Evolutionary conservation across 768 basidiomycete genomes (phyloP).

Genomic region (Gloeostereum incarnatum): DNA sequence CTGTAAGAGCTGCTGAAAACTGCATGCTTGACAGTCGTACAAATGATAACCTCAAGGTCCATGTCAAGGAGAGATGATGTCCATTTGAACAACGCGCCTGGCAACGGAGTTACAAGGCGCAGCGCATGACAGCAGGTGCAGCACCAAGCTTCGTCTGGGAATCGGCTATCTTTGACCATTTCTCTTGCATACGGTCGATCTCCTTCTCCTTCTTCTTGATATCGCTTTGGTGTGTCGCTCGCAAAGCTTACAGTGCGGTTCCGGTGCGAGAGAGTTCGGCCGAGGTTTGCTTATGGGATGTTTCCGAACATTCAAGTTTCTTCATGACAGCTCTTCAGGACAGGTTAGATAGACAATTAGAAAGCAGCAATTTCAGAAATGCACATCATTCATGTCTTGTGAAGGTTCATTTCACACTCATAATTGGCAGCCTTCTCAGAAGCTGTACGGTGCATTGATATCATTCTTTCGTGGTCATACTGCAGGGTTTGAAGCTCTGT

Average conservation of each 20-base stretch:
- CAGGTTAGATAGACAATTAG: conserved; percentile 4
- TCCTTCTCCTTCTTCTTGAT: conserved; percentile 80
- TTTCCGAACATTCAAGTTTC: conserved; percentile 48
- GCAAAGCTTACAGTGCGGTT: conserved; percentile 55
- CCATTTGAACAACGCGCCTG: too few species aligned
- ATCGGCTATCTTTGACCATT: conserved; percentile 66
- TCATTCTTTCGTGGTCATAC: conserved; percentile 75
- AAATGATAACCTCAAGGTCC: too few species aligned
- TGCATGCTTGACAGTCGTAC: too few species aligned
- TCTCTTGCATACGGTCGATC: conserved; percentile 62
- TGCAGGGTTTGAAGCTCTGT: conserved; percentile 68
- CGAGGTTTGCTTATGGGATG: conserved; percentile 60
- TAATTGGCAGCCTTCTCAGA: conserved; percentile 58
- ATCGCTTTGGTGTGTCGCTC: conserved; percentile 61
- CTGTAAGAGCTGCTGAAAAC: too few species aligned
- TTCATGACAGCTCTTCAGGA: conserved; percentile 38
- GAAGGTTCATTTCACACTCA: conserved; percentile 68
- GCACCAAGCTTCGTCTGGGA: conserved; percentile 49
- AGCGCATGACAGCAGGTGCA: conserved; percentile 41
- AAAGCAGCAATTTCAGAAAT: conserved; percentile 18
- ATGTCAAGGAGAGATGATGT: too few species aligned
- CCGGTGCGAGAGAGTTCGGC: conserved; percentile 68
- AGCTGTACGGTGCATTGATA: conserved; percentile 50
- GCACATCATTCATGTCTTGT: conserved; percentile 66
- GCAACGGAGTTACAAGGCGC: too few species aligned